Base-by-base conservation (phyloP, 208 protist genomes). In the Acanthamoeba divionensis region DNA sequence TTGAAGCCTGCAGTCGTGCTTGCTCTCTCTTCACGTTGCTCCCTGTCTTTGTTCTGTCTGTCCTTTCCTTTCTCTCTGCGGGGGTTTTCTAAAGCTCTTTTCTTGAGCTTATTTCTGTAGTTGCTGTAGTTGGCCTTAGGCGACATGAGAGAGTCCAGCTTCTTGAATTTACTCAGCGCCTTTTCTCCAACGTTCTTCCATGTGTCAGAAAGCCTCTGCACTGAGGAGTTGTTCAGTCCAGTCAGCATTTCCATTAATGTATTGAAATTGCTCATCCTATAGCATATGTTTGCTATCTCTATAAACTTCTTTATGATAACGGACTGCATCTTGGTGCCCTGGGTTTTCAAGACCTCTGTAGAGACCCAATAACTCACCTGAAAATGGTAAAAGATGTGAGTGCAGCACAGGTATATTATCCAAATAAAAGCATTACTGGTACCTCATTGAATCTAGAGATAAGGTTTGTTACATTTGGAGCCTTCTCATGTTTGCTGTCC, bases 331-430 rank as follows among this genome's bases (percentile, higher is more conserved):
- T 85, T 85, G 50, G 45, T 29, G 12, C 52, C 65, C 26, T 47
- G 75, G 52, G 75, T 54, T 5, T 47, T 63, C 1, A 85, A 47
- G 33, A 85, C 75, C 48, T 85, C 75, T 0, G 82, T 89, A 2
- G 82, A 54, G 60, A 89, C 82, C 82, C 82, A 89, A 15, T 75
- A 89, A 63, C 62, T 77, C 24, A 89, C 65, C 82, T 89, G 57
- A 1, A 10, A 18, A 15, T 54, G 21, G 24, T 31, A 62, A 1
- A 21, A 75, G n/a, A 12, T 79, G 21, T 57, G 62, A 7, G 7
- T 67, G 38, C 62, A 9, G 10, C n/a, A 24, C 26, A 13, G 62
- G n/a, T 69, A n/a, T 41, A n/a, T 31, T 29, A 69, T 67, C 60
- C 6, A 67, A 33, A 4, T 18, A 24, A 8, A 24, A 73, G 3